A percentile compares a stretch with the other conserved stretches of the same genome.
phyloP scores from a whole-genome alignment of 2,329 filamentous ascomycete species.

The Pseudocercospora macadamiae region DNA sequence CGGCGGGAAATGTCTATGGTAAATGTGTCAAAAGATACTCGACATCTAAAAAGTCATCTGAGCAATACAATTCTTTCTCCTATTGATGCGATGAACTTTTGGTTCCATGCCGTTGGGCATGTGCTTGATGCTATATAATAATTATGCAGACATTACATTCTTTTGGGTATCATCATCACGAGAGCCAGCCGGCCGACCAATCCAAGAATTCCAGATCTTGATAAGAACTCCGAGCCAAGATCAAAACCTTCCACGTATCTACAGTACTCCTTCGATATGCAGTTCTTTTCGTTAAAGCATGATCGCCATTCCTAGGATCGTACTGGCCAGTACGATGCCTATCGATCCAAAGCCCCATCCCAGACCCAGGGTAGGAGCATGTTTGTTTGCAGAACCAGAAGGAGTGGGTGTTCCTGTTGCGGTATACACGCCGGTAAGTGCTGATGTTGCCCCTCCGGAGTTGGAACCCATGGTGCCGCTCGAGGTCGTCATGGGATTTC shows the following conservation, averaged over 20 bases:
- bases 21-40: too few species aligned
- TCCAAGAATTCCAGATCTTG: neutral
- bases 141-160: neutral
- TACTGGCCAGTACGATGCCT: neutral
- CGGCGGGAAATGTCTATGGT: too few species aligned
- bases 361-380: neutral
- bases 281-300: slow-evolving; percentile 8
- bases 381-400: slow-evolving; percentile 19
- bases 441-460: slow-evolving; percentile 16
- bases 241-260: neutral
- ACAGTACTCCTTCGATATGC: too few species aligned
- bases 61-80: neutral
- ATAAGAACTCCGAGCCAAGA: neutral
- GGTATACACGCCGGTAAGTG: slow-evolving; percentile 42
- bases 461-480: slow-evolving; percentile 14
- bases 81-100: neutral
- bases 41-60: too few species aligned
- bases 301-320: slow-evolving; percentile 7
- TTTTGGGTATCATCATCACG: slow-evolving; percentile 1
- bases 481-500: slow-evolving; percentile 31
- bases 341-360: neutral
- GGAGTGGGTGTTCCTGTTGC: slow-evolving; percentile 42
- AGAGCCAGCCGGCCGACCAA: neutral
- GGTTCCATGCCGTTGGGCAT: neutral
- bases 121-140: neutral